Evolutionary conservation across 169 alveolate species (phyloP).

Genomic region (Eimeria falciformis): DNA sequence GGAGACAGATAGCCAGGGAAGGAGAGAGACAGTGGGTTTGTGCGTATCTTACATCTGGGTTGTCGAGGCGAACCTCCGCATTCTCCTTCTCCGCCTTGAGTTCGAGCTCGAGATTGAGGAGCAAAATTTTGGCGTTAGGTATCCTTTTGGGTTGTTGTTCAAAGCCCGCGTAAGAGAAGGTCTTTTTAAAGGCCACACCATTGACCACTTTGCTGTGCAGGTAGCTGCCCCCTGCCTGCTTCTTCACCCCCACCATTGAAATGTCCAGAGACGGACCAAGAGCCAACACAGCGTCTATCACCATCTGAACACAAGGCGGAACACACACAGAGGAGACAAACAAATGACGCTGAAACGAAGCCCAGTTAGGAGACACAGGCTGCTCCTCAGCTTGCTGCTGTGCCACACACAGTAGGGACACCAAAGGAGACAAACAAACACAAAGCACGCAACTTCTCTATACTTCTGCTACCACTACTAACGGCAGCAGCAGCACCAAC

Average conservation of each 20-base stretch:
- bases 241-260: slow-evolving; percentile 96
- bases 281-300: slow-evolving; percentile 96
- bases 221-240: slow-evolving; percentile 97
- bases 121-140: slow-evolving; percentile 94
- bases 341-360: neutral
- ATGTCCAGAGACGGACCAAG: slow-evolving; percentile 95
- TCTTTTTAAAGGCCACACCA: slow-evolving; percentile 99
- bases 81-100: slow-evolving; percentile 98
- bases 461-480: neutral
- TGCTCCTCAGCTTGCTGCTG: no score
- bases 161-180: slow-evolving; percentile 99
- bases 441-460: neutral
- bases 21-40: neutral
- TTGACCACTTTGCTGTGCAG: slow-evolving; percentile 93
- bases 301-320: slow-evolving; percentile 83
- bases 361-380: neutral
- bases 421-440: neutral
- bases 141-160: slow-evolving; percentile 98
- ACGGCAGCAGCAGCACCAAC: slow-evolving; percentile 22
- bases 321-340: neutral
- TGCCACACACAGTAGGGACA: neutral
- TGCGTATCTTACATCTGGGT: slow-evolving; percentile 81
- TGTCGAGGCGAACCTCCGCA: slow-evolving; percentile 97
- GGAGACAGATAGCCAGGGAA: neutral
- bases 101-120: slow-evolving; percentile 97